Evolutionary conservation across 2,329 filamentous ascomycete species (phyloP), one percentile per base, ranked within the genome.

Genomic region (Stemphylium lycopersici): DNA sequence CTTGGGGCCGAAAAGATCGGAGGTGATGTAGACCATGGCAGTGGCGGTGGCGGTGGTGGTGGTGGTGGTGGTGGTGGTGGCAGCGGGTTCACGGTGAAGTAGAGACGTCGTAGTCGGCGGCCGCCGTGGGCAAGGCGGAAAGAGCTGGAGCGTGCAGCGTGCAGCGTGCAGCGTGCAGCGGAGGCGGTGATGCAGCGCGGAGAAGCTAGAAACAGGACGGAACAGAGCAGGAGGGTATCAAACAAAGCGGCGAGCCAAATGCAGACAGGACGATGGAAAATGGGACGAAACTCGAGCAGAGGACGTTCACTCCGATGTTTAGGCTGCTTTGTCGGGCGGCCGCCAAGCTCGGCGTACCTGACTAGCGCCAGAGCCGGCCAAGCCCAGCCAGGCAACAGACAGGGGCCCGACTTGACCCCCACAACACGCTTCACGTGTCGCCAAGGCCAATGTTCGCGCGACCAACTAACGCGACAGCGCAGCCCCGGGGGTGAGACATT

Each of bases 11-110:
- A 75, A 75, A 13, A 75, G 67, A 26, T 72, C 67, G n/a, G 69
- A 61, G 20, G 72, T 75, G 48, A 75, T 75, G 52, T 73, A 75
- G 31, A 69, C 67, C 72, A 75, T 74, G 44, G 55, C 54, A 58
- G 58, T 31, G 12, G 33, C 13, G 33, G 13, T 13, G 42, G 32
- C 20, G 32, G 18, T 33, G 32, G 18, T 33, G 20, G 20, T 20
- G 20, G 58, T 31, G 12, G 33, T 15, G 33, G 13, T 13, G 42
- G 32, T 32, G 32, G 18, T 33, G 32, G 18, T 33, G 6, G 31
- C 46, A 39, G 51, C 50, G 39, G 49, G 36, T 48, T 52, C 38
- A 46, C 48, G 46, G 66, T 57, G 56, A 44, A 5, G 16, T 52
- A 55, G 57, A 53, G 52, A 45, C 24, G 42, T 10, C 10, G 26